phyloP scores from a whole-genome alignment of 1,284 basidiomycete genomes.

The Vanrija humicola region DNA sequence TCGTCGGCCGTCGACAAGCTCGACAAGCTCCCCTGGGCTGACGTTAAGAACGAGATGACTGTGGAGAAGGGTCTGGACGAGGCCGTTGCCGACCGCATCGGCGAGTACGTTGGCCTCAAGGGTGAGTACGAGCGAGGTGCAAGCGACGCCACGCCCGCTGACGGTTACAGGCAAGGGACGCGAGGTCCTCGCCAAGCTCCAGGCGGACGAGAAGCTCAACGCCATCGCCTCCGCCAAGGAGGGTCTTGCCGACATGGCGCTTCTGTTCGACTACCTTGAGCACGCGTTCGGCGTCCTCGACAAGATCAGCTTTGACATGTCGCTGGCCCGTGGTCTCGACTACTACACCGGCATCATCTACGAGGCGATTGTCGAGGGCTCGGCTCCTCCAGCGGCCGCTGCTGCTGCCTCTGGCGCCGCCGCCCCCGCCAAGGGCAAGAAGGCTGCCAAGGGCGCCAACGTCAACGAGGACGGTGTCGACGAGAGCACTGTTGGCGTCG shows the following conservation, averaged over 20 bases:
- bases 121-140: constrained; percentile 53
- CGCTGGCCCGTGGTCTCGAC: constrained; percentile 91
- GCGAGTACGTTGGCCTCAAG: constrained; percentile 93
- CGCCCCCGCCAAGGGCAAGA: constrained; percentile 49
- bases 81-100: constrained; percentile 87
- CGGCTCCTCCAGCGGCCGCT: constrained; percentile 79
- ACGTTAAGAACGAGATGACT: constrained; percentile 95
- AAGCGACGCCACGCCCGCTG: not conserved
- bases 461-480: constrained; percentile 78
- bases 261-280: constrained; percentile 78
- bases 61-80: constrained; percentile 86
- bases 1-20: constrained; percentile 98
- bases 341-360: constrained; percentile 99
- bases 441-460: constrained; percentile 48
- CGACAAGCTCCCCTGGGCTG: constrained; percentile 90
- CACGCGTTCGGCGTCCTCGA: constrained; percentile 71
- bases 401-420: constrained; percentile 52
- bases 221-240: constrained; percentile 71
- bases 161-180: constrained; percentile 53
- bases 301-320: constrained; percentile 92
- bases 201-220: constrained; percentile 63
- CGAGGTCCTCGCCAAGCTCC: constrained; percentile 72
- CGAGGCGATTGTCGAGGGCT: constrained; percentile 89
- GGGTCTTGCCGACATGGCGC: constrained; percentile 85
- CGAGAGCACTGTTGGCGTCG: constrained; percentile 89